Evolutionary conservation across 352 stramenopile genomes (phyloP), one percentile per base, ranked within the genome.

Genomic region (Globisporangium polare): DNA sequence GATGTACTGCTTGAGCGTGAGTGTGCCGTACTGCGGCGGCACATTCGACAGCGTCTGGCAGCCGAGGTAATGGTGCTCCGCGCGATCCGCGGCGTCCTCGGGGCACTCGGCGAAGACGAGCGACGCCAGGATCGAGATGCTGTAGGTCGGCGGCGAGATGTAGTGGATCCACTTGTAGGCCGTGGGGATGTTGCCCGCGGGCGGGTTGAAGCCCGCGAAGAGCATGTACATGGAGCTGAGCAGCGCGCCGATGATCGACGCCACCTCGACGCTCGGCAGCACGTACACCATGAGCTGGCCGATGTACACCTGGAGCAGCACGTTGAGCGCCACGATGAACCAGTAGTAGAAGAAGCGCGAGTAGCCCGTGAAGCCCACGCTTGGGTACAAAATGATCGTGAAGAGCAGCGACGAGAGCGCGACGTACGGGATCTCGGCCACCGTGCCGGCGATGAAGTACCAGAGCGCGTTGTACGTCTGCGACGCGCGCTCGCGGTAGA

Each of bases 401-500:
- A 80, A 81, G 20, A 79, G 29, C 17, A 86, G 53, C 2, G 58
- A 49, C 26, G 67, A 74, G 26, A 82, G 39, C 41, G 77, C 53
- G 0, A 84, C 67, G 58, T 87, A 87, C 49, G 78, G 78, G 41
- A 87, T 80, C 75, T 98, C 93, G 5, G 80, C 75, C 39, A 97
- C 27, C 8, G 77, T 92, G 37, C 82, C 84, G 3, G 86, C 81
- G 9, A 97, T 63, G 26, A 83, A 85, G 62, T 98, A 94, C 65
- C 89, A 86, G 2, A 83, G 61, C 29, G 86, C 69, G 49, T 88
- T 79, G 65, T 98, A 98, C 62, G 96, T 98, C 65, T 93, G 67
- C 18, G 89, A 81, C 17, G 87, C 81, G 27, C 95, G 89, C 67
- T 98, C 93, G 7, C 92, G 77, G 77, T 98, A 98, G 68, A 95